A percentile compares a stretch with the other conserved stretches of the same genome.
Conservation (phyloP, 352 stramenopile genomes). For the Proteromonas lacertae region DNA sequence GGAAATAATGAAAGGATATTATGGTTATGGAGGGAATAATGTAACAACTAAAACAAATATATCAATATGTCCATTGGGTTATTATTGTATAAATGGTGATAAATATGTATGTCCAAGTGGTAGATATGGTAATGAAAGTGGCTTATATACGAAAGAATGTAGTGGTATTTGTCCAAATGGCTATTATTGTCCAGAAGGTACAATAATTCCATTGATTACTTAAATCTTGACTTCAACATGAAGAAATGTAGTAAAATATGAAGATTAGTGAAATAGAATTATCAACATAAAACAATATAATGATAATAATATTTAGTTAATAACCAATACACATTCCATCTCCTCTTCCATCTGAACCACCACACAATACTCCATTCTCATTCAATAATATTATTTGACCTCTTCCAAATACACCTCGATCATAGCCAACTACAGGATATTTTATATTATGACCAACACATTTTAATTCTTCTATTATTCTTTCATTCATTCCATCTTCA, state of each 20-base stretch:
- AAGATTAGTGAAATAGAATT: too few relatives aligned
- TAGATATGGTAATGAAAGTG: constrained; percentile 18
- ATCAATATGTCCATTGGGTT: neutral
- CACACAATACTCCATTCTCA: constrained; percentile 46
- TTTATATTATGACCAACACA: constrained; percentile 25
- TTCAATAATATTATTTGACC: constrained; percentile 39
- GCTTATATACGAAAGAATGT: constrained; percentile 15
- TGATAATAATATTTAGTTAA: too few relatives aligned
- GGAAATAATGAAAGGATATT: constrained; percentile 7
- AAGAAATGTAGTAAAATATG: too few relatives aligned
- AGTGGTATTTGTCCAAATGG: constrained; percentile 22
- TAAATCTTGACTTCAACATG: too few relatives aligned
- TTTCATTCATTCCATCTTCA: constrained; percentile 1
- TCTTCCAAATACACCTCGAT: constrained; percentile 22
- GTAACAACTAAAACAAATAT: neutral
- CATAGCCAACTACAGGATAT: constrained; percentile 3
- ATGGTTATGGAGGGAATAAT: constrained; percentile 1
- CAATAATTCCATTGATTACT: too few relatives aligned
- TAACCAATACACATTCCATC: too few relatives aligned
- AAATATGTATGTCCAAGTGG: constrained; percentile 27
- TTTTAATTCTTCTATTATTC: constrained; percentile 25
- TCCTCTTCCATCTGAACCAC: constrained; percentile 57
- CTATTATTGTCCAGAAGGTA: too few relatives aligned
- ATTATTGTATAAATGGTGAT: constrained; percentile 10
- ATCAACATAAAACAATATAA: too few relatives aligned